Evolutionary conservation across 495 filamentous ascomycete species (phyloP), one percentile per base, ranked within the genome.

Genomic region (Penicillium mononematosum): DNA sequence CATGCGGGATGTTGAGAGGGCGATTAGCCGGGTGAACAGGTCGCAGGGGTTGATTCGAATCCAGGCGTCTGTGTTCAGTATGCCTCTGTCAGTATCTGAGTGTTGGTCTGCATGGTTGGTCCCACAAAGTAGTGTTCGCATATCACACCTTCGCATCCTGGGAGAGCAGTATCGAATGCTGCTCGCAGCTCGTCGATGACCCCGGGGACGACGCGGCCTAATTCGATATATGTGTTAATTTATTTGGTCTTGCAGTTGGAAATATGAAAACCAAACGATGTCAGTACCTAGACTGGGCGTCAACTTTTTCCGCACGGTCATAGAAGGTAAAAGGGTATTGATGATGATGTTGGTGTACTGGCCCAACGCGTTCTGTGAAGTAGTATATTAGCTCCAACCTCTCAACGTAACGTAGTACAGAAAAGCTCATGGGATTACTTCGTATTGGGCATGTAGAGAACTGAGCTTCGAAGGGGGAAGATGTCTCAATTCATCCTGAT

Each of bases 1-100:
- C n/a, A 85, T 62, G 20, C 83, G 71, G 17, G 82, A 81, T 0
- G 82, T 82, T 9, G 83, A 64, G 12, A 77, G 76, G 43, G 77
- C 79, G 16, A 88, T 78, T 8, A 86, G 76, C 12, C 73, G 55
- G 5, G 65, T 62, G 55, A 73, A 63, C 49, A 66, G 56, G 2
- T 65, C 48, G 27, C 68, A 66, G 12, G 71, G 49, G 16, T 68
- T 58, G 24, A 70, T 48, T 5, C 54, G 17, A n/a, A 54, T 45
- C 67, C 67, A 73, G 11, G 56, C 29, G 25, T 64, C 69, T 71
- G 31, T 29, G 4, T 43, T 34, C 34, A 16, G 27, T 10, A 29
- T 4, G 0, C 14, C 19, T 41, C 5, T 47, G 59, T 42, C 7
- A 58, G 50, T 41, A 32, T 38, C 31, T n/a, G 31, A 3, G n/a